Evolutionary conservation across 805 yeast species (phyloP).

Genomic region (Lipomyces lipofer): DNA sequence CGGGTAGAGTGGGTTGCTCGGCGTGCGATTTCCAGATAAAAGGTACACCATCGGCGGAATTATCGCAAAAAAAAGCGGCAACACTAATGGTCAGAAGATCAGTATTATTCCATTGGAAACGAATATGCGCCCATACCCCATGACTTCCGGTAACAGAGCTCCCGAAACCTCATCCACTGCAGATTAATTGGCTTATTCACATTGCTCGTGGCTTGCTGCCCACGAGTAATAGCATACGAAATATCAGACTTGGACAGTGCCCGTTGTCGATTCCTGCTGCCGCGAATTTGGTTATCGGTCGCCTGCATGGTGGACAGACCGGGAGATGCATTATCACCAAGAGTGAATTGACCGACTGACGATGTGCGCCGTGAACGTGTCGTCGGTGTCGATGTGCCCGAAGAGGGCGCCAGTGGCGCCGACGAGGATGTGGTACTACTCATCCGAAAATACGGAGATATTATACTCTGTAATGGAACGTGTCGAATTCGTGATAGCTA

Average conservation of each 20-base stretch:
- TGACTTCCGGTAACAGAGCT: constrained; percentile 56
- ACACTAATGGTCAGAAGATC: constrained; percentile 3
- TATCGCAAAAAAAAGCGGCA: constrained; percentile 20
- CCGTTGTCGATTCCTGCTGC: constrained; percentile 42
- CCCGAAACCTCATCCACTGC: constrained; percentile 58
- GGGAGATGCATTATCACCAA: constrained; percentile 73
- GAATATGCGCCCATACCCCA: constrained; percentile 53
- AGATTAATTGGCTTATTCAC: constrained; percentile 34
- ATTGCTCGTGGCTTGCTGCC: background rate
- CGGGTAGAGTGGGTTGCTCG: constrained; percentile 19
- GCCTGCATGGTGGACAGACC: constrained; percentile 67
- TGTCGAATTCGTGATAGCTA: too few relatives aligned
- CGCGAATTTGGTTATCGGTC: constrained; percentile 46
- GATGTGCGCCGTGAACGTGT: constrained; percentile 50
- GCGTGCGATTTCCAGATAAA: constrained; percentile 6
- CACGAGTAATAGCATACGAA: background rate
- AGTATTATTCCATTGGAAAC: too few relatives aligned
- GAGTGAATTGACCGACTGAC: constrained; percentile 69
- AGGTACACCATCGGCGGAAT: constrained; percentile 12
- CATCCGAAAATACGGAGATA: too few relatives aligned
- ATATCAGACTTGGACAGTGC: constrained; percentile 31
- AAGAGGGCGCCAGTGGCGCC: too few relatives aligned
- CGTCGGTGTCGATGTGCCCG: too few relatives aligned
- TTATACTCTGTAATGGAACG: too few relatives aligned
- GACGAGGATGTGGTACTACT: too few relatives aligned